Conservation (phyloP, 805 yeast genomes). For the Cyberlindnera mycetangii region DNA sequence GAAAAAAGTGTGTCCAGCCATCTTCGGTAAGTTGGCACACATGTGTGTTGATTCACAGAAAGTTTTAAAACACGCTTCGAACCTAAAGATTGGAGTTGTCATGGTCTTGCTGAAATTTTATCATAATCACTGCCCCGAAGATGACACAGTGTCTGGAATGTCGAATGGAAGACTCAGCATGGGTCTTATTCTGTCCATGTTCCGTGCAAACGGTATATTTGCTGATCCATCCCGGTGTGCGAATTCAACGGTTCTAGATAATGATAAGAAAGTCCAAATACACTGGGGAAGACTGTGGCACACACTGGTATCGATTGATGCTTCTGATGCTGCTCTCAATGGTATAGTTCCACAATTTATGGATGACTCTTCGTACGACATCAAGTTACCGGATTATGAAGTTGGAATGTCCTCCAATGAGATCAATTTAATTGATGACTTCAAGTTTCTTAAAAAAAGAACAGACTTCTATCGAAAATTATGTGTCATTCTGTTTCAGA, state of each 20-base stretch:
- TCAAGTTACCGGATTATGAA: slow-evolving; percentile 31
- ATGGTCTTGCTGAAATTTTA: slow-evolving; percentile 46
- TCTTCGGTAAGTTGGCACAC: slow-evolving; percentile 10
- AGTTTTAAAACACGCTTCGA: slow-evolving; percentile 40
- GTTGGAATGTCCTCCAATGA: slow-evolving; percentile 37
- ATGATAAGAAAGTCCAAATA: slow-evolving; percentile 5
- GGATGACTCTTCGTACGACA: slow-evolving; percentile 21
- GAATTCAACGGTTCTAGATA: slow-evolving; percentile 7
- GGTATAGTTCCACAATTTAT: slow-evolving; percentile 18
- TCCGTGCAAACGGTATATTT: slow-evolving; percentile 49
- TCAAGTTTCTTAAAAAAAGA: slow-evolving; percentile 30
- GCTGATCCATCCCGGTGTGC: slow-evolving; percentile 44
- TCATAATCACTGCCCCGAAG: slow-evolving; percentile 47
- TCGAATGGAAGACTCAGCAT: slow-evolving; percentile 44
- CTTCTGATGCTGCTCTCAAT: slow-evolving; percentile 8
- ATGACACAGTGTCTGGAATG: slow-evolving; percentile 51
- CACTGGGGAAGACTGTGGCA: slow-evolving; percentile 27
- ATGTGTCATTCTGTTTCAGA: slow-evolving; percentile 30
- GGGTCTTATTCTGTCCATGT: slow-evolving; percentile 49
- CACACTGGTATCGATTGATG: slow-evolving; percentile 23
- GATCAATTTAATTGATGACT: slow-evolving; percentile 32
- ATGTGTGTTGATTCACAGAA: slow-evolving; percentile 50
- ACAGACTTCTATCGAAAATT: slow-evolving; percentile 30
- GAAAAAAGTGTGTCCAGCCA: slow-evolving; percentile 3
- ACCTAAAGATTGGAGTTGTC: slow-evolving; percentile 47